phyloP scores from a whole-genome alignment of 306 rosid genomes.

The Phaseolus lunatus region DNA sequence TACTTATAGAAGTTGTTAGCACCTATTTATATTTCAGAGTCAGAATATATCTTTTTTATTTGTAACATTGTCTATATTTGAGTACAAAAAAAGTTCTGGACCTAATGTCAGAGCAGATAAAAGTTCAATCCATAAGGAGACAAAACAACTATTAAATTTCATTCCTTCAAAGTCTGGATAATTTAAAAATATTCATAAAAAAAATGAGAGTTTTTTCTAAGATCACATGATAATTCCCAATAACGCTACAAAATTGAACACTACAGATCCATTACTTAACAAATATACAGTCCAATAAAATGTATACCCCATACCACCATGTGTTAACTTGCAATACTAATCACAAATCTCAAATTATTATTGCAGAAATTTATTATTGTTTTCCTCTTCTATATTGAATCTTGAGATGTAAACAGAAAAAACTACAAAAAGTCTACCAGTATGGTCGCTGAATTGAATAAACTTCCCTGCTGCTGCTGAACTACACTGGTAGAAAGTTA shows the following conservation, averaged over 20 bases:
- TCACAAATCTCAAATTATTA: neutral
- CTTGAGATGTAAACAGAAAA: neutral
- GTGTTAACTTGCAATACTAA: neutral
- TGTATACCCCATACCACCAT: neutral
- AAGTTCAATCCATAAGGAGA: too few relatives aligned
- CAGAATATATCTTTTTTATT: too few relatives aligned
- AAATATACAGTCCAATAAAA: neutral
- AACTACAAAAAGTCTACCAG: constrained; percentile 51
- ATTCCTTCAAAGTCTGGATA: neutral
- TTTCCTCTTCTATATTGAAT: constrained; percentile 25
- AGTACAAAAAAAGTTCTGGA: too few relatives aligned
- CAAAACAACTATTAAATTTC: neutral
- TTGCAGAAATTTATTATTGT: neutral
- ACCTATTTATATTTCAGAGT: too few relatives aligned
- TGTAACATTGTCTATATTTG: too few relatives aligned
- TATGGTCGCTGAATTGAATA: constrained; percentile 45
- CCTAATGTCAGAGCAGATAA: too few relatives aligned
- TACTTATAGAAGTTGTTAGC: too few relatives aligned
- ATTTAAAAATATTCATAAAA: neutral
- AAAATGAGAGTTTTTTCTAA: too few relatives aligned
- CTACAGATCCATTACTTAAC: neutral
- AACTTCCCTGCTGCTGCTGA: constrained; percentile 40
- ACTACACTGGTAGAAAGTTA: constrained; percentile 28
- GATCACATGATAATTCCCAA: neutral
- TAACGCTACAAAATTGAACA: neutral